phyloP scores from a whole-genome alignment of 2,329 filamentous ascomycete species.

The Neonectria neomacrospora region DNA sequence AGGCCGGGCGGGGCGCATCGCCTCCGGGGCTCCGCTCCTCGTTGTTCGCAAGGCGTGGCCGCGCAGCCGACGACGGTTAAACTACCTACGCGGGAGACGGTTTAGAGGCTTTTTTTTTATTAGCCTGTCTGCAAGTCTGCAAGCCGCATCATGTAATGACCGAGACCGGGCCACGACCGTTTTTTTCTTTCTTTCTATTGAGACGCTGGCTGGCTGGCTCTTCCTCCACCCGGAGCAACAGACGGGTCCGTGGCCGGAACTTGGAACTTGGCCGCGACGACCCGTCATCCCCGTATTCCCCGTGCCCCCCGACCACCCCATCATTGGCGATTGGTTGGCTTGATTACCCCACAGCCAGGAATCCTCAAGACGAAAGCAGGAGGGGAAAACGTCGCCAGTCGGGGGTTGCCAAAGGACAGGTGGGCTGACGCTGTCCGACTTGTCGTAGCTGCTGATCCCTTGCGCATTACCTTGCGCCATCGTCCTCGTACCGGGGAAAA shows the following conservation, averaged over 20 bases:
- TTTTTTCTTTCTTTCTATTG: neutral
- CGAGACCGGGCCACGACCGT: constrained; percentile 38
- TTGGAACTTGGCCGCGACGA: neutral
- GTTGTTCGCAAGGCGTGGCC: constrained; percentile 44
- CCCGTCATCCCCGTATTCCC: neutral
- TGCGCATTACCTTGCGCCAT: constrained; percentile 12
- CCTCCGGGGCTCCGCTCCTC: constrained; percentile 42
- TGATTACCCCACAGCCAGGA: constrained; percentile 1
- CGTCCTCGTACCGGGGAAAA: neutral
- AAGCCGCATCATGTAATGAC: constrained; percentile 11
- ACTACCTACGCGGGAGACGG: constrained; percentile 18
- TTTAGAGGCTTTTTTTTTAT: constrained; percentile 1
- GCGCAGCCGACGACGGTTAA: constrained; percentile 13
- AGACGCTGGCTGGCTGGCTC: neutral
- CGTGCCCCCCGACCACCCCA: constrained; percentile 2
- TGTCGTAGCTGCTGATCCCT: constrained; percentile 34
- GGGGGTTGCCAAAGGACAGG: neutral
- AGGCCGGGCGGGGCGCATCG: constrained; percentile 22
- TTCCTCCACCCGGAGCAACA: constrained; percentile 11
- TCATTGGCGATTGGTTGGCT: neutral
- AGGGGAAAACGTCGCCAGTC: neutral
- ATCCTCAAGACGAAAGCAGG: too few species aligned
- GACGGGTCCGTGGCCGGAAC: constrained; percentile 23
- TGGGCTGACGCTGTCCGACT: constrained; percentile 1
- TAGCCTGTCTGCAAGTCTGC: constrained; percentile 9